Conservation (phyloP, 352 stramenopile genomes). For the Hyaloperonospora brassicae region DNA sequence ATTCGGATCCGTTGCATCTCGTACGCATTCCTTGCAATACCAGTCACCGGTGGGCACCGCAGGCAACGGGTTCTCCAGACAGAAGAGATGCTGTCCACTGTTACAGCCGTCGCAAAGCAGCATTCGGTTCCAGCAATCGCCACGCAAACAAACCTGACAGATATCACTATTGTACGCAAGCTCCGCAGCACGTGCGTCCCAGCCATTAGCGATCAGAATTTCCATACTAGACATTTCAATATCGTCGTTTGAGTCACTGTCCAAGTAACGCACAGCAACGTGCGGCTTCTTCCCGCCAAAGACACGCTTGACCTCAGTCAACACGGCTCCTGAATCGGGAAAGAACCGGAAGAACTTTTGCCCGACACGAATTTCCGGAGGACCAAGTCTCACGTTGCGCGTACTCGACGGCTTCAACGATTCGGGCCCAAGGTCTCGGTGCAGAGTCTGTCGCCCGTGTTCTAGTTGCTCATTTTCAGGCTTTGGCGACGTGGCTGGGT, state of each 20-base stretch:
- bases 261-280: slow-evolving; percentile 55
- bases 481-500: slow-evolving; percentile 5
- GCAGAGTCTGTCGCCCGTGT: slow-evolving; percentile 1
- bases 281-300: slow-evolving; percentile 75
- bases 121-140: slow-evolving; percentile 75
- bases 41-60: slow-evolving; percentile 64
- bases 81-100: slow-evolving; percentile 76
- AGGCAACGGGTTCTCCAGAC: slow-evolving; percentile 45
- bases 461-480: slow-evolving; percentile 4
- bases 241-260: slow-evolving; percentile 43
- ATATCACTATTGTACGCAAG: slow-evolving; percentile 73
- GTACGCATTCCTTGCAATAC: slow-evolving; percentile 70
- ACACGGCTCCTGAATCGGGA: slow-evolving; percentile 39
- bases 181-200: slow-evolving; percentile 54
- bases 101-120: slow-evolving; percentile 78
- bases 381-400: slow-evolving; percentile 37
- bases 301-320: slow-evolving; percentile 68
- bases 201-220: slow-evolving; percentile 77
- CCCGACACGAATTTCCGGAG: slow-evolving; percentile 46
- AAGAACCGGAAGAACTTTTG: slow-evolving; percentile 78
- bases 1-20: slow-evolving; percentile 36
- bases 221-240: slow-evolving; percentile 64
- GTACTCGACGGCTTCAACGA: slow-evolving; percentile 43
- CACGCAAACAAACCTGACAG: slow-evolving; percentile 75
- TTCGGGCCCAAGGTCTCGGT: slow-evolving; percentile 33